These are phyloP conservation scores for Coemansia sp. DNA, from an alignment of 192 early-diverging fungal genomes.

Conservation along the genomic window DNA sequence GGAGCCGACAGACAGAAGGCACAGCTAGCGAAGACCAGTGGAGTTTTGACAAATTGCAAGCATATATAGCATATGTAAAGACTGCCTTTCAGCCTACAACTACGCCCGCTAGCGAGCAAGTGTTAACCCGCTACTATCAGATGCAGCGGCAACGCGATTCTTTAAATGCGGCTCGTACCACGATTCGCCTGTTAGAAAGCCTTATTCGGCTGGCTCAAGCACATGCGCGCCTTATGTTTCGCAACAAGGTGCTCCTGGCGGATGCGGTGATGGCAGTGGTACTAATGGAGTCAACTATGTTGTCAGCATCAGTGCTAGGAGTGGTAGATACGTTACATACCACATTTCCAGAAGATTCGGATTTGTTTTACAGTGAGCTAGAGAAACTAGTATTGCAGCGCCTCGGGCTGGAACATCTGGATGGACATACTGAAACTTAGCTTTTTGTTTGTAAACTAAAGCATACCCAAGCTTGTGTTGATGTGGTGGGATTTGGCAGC, in stretches of 20 bases:
- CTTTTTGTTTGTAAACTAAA: not conserved
- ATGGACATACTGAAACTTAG: not conserved
- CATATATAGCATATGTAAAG: conserved; percentile 65
- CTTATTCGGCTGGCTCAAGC: conserved; percentile 65
- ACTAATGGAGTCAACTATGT: conserved; percentile 78
- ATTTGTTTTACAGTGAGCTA: conserved; percentile 73
- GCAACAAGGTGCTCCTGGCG: conserved; percentile 61
- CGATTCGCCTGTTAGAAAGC: conserved; percentile 63
- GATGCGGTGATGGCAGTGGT: conserved; percentile 91
- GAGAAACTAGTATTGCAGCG: conserved; percentile 71
- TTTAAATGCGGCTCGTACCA: conserved; percentile 68
- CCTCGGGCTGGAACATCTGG: conserved; percentile 66
- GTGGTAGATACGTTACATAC: conserved; percentile 77
- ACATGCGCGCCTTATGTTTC: conserved; percentile 64
- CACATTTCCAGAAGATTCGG: conserved; percentile 81
- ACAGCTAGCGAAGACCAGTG: conserved; percentile 49
- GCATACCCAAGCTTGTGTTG: conserved; percentile 17
- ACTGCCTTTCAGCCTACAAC: conserved; percentile 55
- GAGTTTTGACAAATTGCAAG: conserved; percentile 64
- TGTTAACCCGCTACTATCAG: conserved; percentile 71
- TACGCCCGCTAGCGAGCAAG: conserved; percentile 60
- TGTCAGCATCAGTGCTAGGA: conserved; percentile 82
- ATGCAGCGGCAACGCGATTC: conserved; percentile 64
- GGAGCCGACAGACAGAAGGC: conserved; percentile 9
- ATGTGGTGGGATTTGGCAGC: conserved; percentile 62